A percentile compares a stretch with the other conserved stretches of the same genome.
These are phyloP conservation scores for Juglanconis juglandina DNA, from an alignment of 2,329 filamentous ascomycete species.

Conservation along the genomic window DNA sequence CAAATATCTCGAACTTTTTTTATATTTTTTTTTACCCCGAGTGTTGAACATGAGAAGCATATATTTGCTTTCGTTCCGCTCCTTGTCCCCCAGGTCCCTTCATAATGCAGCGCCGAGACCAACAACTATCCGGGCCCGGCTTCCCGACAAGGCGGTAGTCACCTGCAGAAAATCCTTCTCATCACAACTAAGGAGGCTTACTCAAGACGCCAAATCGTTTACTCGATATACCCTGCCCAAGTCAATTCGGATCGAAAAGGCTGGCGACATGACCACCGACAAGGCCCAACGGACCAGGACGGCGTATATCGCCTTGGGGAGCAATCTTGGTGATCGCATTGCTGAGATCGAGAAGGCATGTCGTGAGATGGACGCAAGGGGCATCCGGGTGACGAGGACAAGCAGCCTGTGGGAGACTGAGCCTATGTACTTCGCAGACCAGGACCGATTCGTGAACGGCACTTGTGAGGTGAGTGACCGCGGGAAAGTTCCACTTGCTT, in stretches of 20 bases:
- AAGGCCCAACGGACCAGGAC: slow-evolving; percentile 33
- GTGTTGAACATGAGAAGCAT: slow-evolving; percentile 12
- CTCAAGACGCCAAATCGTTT: slow-evolving; percentile 9
- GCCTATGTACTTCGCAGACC: slow-evolving; percentile 93
- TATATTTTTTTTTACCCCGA: neutral
- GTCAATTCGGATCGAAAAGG: slow-evolving; percentile 21
- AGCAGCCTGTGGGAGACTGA: slow-evolving; percentile 92
- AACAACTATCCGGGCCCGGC: slow-evolving; percentile 9
- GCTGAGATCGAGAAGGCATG: slow-evolving; percentile 83
- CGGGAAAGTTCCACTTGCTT: slow-evolving; percentile 14
- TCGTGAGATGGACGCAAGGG: slow-evolving; percentile 67
- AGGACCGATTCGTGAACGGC: slow-evolving; percentile 85
- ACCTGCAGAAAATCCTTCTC: slow-evolving; percentile 14
- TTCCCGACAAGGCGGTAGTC: slow-evolving; percentile 4
- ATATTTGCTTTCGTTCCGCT: neutral
- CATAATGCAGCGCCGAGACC: slow-evolving; percentile 11
- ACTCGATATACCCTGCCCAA: slow-evolving; percentile 19
- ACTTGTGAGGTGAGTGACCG: slow-evolving; percentile 72
- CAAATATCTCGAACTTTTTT: neutral
- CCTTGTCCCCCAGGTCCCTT: neutral
- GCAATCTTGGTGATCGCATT: slow-evolving; percentile 85
- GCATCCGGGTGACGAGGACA: slow-evolving; percentile 72
- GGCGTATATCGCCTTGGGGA: slow-evolving; percentile 85
- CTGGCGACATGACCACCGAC: slow-evolving; percentile 21
- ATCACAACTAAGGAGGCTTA: slow-evolving; percentile 5